These are phyloP conservation scores for Kodamaea hsintzibuensis DNA, from an alignment of 805 yeast genomes.

Conservation along the genomic window DNA sequence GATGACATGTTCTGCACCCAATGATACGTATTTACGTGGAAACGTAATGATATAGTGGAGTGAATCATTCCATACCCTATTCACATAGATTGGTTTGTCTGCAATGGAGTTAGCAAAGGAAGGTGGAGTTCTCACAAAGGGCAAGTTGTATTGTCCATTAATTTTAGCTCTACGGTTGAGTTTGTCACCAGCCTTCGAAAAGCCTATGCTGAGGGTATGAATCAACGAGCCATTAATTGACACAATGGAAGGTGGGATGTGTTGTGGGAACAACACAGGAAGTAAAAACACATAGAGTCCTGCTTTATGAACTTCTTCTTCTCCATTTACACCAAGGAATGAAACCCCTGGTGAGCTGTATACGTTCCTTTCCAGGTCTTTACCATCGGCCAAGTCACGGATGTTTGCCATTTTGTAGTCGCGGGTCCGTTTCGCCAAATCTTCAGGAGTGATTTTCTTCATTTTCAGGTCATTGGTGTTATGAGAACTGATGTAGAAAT, in stretches of 20 bases:
- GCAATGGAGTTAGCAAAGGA: constrained; percentile 56
- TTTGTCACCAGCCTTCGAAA: constrained; percentile 41
- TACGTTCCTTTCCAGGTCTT: constrained; percentile 1
- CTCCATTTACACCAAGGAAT: not conserved
- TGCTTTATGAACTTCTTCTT: constrained; percentile 42
- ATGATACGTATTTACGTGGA: constrained; percentile 66
- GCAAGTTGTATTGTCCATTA: constrained; percentile 36
- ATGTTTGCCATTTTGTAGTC: constrained; percentile 25
- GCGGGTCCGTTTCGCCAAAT: constrained; percentile 42
- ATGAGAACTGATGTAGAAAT: constrained; percentile 40
- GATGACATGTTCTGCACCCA: constrained; percentile 60
- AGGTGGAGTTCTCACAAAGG: constrained; percentile 57
- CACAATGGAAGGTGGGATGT: constrained; percentile 60
- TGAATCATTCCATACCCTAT: constrained; percentile 71
- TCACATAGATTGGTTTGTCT: constrained; percentile 76
- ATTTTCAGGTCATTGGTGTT: constrained; percentile 46
- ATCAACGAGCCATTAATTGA: constrained; percentile 51
- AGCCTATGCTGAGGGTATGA: constrained; percentile 43
- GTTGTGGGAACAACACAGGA: constrained; percentile 61
- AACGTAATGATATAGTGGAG: constrained; percentile 70
- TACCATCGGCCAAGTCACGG: constrained; percentile 11
- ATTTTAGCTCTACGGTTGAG: constrained; percentile 36
- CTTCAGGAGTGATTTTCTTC: constrained; percentile 43
- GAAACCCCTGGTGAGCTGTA: not conserved
- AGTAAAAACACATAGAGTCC: constrained; percentile 71